Evolutionary conservation across 306 rosid species (phyloP).

Genomic region (Hylodesmum podocarpum): DNA sequence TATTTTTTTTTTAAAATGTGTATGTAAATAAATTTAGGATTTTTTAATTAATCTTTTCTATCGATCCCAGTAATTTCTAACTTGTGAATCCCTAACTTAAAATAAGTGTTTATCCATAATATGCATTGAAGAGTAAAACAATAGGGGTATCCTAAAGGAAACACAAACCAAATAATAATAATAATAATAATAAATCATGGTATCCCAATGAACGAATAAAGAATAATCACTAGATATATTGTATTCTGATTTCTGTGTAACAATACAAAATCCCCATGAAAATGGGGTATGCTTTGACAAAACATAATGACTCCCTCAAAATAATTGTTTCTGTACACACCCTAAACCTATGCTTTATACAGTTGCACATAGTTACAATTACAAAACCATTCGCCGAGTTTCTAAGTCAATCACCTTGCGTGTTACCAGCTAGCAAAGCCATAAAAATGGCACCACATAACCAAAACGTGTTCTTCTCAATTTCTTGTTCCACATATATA

Average conservation of each 20-base stretch:
- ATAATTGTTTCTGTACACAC: constrained; percentile 40
- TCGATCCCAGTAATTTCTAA: too few species aligned
- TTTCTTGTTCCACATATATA: constrained; percentile 31
- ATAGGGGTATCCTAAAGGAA: neutral
- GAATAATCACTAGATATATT: constrained; percentile 31
- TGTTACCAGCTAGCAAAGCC: neutral
- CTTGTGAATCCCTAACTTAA: neutral
- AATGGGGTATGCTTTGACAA: constrained; percentile 29
- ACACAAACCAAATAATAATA: neutral
- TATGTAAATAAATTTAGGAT: too few species aligned
- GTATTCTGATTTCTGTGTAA: constrained; percentile 21
- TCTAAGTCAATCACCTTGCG: neutral
- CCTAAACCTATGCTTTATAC: constrained; percentile 44
- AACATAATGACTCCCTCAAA: constrained; percentile 19
- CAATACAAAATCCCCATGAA: constrained; percentile 41
- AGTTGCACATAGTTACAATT: constrained; percentile 7
- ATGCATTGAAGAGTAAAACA: neutral
- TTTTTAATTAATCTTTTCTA: too few species aligned
- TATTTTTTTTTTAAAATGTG: too few species aligned
- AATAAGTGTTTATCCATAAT: neutral
- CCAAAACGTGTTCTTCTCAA: constrained; percentile 19
- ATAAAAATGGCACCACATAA: constrained; percentile 17
- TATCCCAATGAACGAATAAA: constrained; percentile 30
- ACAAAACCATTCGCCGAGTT: constrained; percentile 2
- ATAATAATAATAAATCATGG: neutral